Percentiles rank a stretch among this genome's conserved stretches.
These are phyloP conservation scores for Chlorella sp. DNA, from an alignment of 139 green algal genomes.

Conservation along the genomic window DNA sequence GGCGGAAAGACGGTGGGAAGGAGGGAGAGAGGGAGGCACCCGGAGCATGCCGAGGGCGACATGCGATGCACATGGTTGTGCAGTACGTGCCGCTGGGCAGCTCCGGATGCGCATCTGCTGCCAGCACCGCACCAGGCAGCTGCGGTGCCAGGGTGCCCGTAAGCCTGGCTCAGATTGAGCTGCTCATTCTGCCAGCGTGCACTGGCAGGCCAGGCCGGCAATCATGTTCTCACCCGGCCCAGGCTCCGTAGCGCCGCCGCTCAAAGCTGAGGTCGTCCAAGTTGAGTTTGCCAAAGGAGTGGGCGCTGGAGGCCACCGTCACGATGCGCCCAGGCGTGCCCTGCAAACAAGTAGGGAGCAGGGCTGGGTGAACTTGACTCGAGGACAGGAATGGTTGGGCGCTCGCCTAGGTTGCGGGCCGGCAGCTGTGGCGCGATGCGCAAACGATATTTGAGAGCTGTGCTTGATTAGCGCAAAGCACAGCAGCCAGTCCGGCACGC, in stretches of 20 bases:
- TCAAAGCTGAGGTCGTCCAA: conserved; percentile 77
- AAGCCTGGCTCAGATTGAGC: too few species aligned
- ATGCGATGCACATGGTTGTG: too few species aligned
- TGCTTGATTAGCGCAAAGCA: too few species aligned
- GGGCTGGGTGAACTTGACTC: background rate
- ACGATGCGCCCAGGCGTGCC: conserved; percentile 67
- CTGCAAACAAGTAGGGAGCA: background rate
- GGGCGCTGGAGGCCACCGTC: conserved; percentile 74
- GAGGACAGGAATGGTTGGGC: background rate
- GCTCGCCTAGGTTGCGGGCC: conserved; percentile 23
- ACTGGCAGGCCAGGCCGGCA: background rate
- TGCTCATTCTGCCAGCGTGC: background rate
- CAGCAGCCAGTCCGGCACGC: too few species aligned
- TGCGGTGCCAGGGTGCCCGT: too few species aligned
- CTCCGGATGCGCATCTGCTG: too few species aligned
- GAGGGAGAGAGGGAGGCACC: background rate
- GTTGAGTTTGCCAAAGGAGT: conserved; percentile 75
- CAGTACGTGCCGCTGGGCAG: too few species aligned
- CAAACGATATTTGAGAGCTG: too few species aligned
- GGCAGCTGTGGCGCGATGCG: background rate
- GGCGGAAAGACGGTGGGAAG: background rate
- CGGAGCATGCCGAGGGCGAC: too few species aligned
- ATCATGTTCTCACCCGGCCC: background rate
- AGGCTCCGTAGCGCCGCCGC: conserved; percentile 41
- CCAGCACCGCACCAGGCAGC: too few species aligned